A percentile compares a stretch with the other conserved stretches of the same genome.
Evolutionary conservation across 2,329 filamentous ascomycete genomes (phyloP).

Genomic region (Fusarium guadeloupense): DNA sequence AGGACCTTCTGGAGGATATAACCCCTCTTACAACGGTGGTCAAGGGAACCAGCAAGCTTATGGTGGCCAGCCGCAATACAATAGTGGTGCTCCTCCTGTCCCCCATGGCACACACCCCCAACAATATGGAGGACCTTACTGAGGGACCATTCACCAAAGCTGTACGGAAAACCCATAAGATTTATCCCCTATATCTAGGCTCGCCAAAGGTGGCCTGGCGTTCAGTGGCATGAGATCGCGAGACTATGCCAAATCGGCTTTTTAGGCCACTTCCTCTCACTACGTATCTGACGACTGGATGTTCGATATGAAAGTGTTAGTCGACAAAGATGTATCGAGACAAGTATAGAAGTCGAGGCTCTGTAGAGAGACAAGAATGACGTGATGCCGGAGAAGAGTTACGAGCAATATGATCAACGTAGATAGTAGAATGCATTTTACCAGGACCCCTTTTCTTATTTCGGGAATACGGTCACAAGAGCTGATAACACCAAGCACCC

Average conservation of each 20-base stretch:
- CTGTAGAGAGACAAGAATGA: slow-evolving; percentile 27
- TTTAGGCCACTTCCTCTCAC: slow-evolving; percentile 24
- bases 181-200: slow-evolving; percentile 3
- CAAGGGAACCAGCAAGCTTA: slow-evolving; percentile 46
- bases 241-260: slow-evolving; percentile 18
- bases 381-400: slow-evolving; percentile 30
- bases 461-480: slow-evolving; percentile 22
- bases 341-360: slow-evolving; percentile 26
- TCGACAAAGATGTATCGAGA: slow-evolving; percentile 15
- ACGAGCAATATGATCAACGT: slow-evolving; percentile 39
- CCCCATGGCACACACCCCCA: slow-evolving; percentile 48
- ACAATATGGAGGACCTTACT: slow-evolving; percentile 41
- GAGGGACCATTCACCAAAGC: slow-evolving; percentile 9
- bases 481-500: slow-evolving; percentile 17
- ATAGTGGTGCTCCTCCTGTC: slow-evolving; percentile 40
- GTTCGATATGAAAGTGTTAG: slow-evolving; percentile 18
- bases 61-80: slow-evolving; percentile 42
- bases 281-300: slow-evolving; percentile 15
- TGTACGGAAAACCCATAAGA: slow-evolving; percentile 4
- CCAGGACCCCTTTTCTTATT: slow-evolving; percentile 22
- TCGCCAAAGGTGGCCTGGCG: slow-evolving; percentile 1
- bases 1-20: slow-evolving; percentile 42
- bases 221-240: slow-evolving; percentile 19
- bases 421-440: slow-evolving; percentile 45
- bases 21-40: slow-evolving; percentile 41